Evolutionary conservation across 768 basidiomycete species (phyloP).

Genomic region (Collybia sordida): DNA sequence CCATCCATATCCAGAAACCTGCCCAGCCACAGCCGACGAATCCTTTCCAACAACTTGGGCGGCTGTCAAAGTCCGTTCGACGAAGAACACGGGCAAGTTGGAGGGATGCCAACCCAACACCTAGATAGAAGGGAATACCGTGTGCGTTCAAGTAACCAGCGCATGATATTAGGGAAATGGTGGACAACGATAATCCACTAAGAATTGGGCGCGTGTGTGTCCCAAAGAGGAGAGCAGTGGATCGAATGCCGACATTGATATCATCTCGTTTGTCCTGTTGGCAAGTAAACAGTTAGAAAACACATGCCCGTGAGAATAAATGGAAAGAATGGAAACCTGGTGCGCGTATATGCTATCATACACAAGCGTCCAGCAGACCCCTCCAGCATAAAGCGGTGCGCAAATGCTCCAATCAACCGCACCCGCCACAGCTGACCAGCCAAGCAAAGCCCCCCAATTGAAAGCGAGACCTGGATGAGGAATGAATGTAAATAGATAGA

Average conservation of each 20-base stretch:
- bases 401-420: conserved; percentile 79
- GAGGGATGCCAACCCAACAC: conserved; percentile 65
- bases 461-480: conserved; percentile 75
- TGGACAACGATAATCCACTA: conserved; percentile 66
- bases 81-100: conserved; percentile 80
- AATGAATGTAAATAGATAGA: neutral
- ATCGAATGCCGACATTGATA: conserved; percentile 82
- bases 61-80: conserved; percentile 71
- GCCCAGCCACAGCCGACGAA: conserved; percentile 88
- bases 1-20: conserved; percentile 87
- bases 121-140: conserved; percentile 76
- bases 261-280: conserved; percentile 90
- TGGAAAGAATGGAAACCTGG: conserved; percentile 52
- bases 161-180: conserved; percentile 71
- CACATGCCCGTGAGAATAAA: too few relatives aligned
- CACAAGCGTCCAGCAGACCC: conserved; percentile 90
- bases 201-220: conserved; percentile 75
- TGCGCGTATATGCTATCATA: conserved; percentile 99
- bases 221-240: conserved; percentile 92
- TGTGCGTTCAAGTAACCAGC: conserved; percentile 83
- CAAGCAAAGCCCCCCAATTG: conserved; percentile 96
- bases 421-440: conserved; percentile 93
- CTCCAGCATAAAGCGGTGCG: conserved; percentile 86
- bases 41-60: conserved; percentile 85
- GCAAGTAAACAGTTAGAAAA: too few relatives aligned